phyloP scores from a whole-genome alignment of 2,329 filamentous ascomycete species.

The Lecanosticta acicola region DNA sequence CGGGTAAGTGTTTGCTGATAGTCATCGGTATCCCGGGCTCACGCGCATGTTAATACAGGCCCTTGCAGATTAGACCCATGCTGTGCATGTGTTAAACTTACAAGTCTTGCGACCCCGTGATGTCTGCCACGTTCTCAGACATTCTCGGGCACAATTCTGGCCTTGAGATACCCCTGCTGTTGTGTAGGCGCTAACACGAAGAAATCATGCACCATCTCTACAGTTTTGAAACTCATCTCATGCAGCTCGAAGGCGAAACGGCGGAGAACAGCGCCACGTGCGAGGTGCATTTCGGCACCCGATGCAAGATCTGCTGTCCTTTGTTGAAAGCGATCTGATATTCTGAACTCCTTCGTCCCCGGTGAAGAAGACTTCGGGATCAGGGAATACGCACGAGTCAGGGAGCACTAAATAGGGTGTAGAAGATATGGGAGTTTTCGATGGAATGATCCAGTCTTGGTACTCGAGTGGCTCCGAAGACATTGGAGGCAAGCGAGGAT shows the following conservation, averaged over 20 bases:
- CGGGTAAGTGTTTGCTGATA: too few species aligned
- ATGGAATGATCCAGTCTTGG: slow-evolving; percentile 12
- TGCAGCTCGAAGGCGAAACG: slow-evolving; percentile 9
- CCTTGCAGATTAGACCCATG: too few species aligned
- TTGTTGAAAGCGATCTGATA: slow-evolving; percentile 9
- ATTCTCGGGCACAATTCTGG: too few species aligned
- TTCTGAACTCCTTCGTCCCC: too few species aligned
- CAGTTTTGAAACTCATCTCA: slow-evolving; percentile 7
- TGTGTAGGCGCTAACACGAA: slow-evolving; percentile 8
- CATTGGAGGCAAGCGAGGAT: slow-evolving; percentile 20
- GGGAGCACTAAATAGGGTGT: slow-evolving; percentile 28
- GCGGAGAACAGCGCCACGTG: slow-evolving; percentile 6
- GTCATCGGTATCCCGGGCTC: too few species aligned
- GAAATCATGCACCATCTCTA: slow-evolving; percentile 14
- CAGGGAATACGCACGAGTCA: slow-evolving; percentile 27
- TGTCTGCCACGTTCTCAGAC: too few species aligned
- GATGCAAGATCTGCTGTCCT: slow-evolving; percentile 8
- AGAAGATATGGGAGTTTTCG: slow-evolving; percentile 26
- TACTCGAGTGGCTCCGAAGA: slow-evolving; percentile 16
- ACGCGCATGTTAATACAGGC: too few species aligned
- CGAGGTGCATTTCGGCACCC: slow-evolving; percentile 13
- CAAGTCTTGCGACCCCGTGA: too few species aligned
- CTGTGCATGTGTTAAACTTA: too few species aligned
- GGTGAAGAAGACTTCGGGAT: slow-evolving; percentile 37
- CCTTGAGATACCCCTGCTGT: not conserved